phyloP scores from a whole-genome alignment of 139 green algal genomes.

The Closterium sp. region DNA sequence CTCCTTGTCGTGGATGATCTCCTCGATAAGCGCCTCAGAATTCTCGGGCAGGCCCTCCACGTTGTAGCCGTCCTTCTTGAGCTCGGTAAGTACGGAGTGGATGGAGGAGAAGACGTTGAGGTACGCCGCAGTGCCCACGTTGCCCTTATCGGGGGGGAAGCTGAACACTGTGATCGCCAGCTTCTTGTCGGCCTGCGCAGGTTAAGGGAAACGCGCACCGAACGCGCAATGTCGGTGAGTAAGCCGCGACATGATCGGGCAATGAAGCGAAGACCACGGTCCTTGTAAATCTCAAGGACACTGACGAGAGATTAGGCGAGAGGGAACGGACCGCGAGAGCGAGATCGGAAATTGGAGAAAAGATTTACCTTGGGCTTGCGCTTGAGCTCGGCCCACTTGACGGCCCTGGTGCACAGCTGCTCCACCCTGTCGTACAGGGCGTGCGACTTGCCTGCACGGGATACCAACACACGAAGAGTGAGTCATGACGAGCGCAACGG shows the following conservation, averaged over 20 bases:
- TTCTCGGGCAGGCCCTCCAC: conserved; percentile 73
- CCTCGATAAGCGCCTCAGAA: conserved; percentile 83
- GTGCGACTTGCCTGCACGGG: conserved; percentile 84
- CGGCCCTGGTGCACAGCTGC: conserved; percentile 76
- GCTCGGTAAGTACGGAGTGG: conserved; percentile 70
- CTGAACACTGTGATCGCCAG: conserved; percentile 96
- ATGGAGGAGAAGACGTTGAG: conserved; percentile 99
- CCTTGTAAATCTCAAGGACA: too few relatives aligned
- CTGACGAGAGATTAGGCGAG: too few relatives aligned
- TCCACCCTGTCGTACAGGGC: conserved; percentile 93
- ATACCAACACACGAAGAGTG: not conserved
- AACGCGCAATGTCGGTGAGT: too few relatives aligned
- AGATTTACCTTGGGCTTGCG: conserved; percentile 82
- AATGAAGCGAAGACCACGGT: too few relatives aligned
- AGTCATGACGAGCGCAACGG: not conserved
- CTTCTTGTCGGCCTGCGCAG: conserved; percentile 94
- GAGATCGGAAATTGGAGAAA: too few relatives aligned
- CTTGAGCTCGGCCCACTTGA: conserved; percentile 93
- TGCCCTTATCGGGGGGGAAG: conserved; percentile 99
- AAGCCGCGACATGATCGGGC: too few relatives aligned
- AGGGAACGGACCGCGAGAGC: too few relatives aligned
- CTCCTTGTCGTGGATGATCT: conserved; percentile 81
- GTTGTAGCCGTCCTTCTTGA: conserved; percentile 88
- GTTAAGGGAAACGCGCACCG: not conserved
- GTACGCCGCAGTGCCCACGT: conserved; percentile 98